These are phyloP conservation scores for Inosperma sp. DNA, from an alignment of 768 basidiomycete species.

Conservation along the genomic window DNA sequence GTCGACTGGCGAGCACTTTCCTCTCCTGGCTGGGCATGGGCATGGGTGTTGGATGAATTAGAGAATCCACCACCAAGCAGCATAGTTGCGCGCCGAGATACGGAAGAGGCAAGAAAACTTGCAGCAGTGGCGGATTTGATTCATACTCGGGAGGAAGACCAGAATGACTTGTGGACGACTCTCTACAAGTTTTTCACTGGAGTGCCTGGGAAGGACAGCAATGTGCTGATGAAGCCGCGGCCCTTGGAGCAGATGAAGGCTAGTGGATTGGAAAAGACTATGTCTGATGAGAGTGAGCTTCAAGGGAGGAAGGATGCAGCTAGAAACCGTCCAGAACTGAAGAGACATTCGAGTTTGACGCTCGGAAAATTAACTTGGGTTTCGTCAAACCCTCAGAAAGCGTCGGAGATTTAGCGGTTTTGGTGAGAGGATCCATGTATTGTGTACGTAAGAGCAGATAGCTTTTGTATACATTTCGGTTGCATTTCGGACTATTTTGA, in stretches of 20 bases:
- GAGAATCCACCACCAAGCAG: slow-evolving; percentile 90
- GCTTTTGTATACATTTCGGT: too few species aligned
- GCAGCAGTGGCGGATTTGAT: slow-evolving; percentile 71
- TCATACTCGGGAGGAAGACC: slow-evolving; percentile 54
- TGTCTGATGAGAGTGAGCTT: background rate
- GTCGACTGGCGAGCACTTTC: slow-evolving; percentile 33
- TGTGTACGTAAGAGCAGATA: too few species aligned
- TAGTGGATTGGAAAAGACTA: slow-evolving; percentile 4
- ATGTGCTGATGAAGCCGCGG: slow-evolving; percentile 11
- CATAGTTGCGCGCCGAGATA: slow-evolving; percentile 86
- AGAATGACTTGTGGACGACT: slow-evolving; percentile 68
- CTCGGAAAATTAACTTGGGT: too few species aligned
- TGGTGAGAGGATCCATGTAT: too few species aligned
- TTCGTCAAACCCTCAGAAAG: too few species aligned
- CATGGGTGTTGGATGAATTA: slow-evolving; percentile 75
- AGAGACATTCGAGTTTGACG: too few species aligned
- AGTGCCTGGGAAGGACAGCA: slow-evolving; percentile 42
- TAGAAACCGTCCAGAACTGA: too few species aligned
- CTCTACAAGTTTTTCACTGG: slow-evolving; percentile 60
- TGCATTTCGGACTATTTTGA: too few species aligned
- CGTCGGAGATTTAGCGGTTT: too few species aligned
- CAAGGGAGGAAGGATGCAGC: too few species aligned
- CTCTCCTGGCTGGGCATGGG: slow-evolving; percentile 67
- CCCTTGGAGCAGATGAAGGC: background rate
- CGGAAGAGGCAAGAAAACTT: slow-evolving; percentile 67